Percentiles rank a stretch among this genome's conserved stretches.
Conservation (phyloP, 2,329 filamentous ascomycete genomes). For the Cercospora beticola region DNA sequence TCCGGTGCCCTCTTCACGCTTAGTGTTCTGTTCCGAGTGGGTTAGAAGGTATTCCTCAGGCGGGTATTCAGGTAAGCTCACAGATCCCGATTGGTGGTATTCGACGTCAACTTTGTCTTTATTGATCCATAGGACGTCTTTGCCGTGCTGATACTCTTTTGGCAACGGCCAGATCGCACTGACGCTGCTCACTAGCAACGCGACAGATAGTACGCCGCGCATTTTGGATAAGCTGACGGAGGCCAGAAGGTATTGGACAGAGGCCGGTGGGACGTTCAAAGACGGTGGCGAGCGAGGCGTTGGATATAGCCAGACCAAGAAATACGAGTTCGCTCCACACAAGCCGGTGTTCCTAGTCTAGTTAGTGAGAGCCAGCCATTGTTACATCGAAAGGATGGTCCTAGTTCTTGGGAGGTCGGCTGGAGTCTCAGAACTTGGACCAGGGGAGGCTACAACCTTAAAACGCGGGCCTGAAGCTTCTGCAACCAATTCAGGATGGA, state of each 20-base stretch:
- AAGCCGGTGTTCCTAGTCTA: constrained; percentile 8
- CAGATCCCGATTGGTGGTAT: constrained; percentile 34
- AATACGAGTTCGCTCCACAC: neutral
- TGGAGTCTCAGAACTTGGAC: neutral
- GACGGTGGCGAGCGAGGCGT: neutral
- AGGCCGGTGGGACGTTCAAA: neutral
- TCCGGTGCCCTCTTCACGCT: constrained; percentile 4
- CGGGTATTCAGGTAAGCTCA: constrained; percentile 19
- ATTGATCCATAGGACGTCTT: constrained; percentile 44
- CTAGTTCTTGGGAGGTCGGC: neutral
- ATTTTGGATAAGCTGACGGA: neutral
- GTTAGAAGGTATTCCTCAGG: constrained; percentile 18
- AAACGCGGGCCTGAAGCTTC: constrained; percentile 8
- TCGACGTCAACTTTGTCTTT: constrained; percentile 40
- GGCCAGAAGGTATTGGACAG: neutral
- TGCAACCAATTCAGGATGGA: constrained; percentile 1
- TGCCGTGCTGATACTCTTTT: constrained; percentile 40
- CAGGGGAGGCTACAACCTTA: constrained; percentile 12
- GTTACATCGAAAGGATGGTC: constrained; percentile 13
- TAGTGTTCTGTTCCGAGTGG: constrained; percentile 17
- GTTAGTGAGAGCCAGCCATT: constrained; percentile 9
- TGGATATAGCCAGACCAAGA: neutral
- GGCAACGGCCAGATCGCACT: constrained; percentile 49
- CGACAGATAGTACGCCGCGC: constrained; percentile 16
- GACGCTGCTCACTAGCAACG: constrained; percentile 26